Base-by-base conservation (phyloP, 306 rosid species). In the Inga laurina region DNA sequence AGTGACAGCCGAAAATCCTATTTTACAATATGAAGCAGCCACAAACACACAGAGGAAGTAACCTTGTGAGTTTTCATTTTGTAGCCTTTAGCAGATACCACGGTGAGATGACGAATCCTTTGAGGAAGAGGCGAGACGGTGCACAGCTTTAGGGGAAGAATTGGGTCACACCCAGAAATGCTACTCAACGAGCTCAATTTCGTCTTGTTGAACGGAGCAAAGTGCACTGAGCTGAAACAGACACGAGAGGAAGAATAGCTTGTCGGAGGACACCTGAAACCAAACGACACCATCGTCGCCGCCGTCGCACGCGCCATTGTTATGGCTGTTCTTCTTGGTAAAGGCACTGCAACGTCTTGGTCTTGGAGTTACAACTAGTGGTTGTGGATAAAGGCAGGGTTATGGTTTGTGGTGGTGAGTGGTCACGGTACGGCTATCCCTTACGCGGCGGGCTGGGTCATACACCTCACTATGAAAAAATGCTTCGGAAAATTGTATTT, bases 31-130 rank as follows among this genome's bases (percentile, higher is more conserved):
- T 22, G 34, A 22, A 59, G 32, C 66, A 22, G 16, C 30, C 34
- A 59, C 15, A 57, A 21, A 52, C 37, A 62, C 19, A 12, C 7
- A 62, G 19, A 62, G 69, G 69, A 27, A 62, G 37, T 10, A 62
- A 62, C 71, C 71, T 65, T 65, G 43, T 65, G 71, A 15, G 71
- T 65, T 65, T 65, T 65, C 71, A 65, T 65, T 65, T 65, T 65
- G 71, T 30, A 65, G 71, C 71, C 71, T 32, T 65, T 65, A 32
- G 71, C 43, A 10, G 71, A 32, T 32, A 14, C 43, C 32, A 65
- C 21, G 43, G 43, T 32, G 43, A 65, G 43, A 14, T 43, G 43
- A 34, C n/a, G 71, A 32, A 65, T 32, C n/a, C n/a, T 30, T 14
- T 6, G 43, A 32, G 71, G 43, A 13, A 65, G 71, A 30, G 43